phyloP scores from a whole-genome alignment of 192 early-diverging fungal genomes.

The Mortierella antarctica region DNA sequence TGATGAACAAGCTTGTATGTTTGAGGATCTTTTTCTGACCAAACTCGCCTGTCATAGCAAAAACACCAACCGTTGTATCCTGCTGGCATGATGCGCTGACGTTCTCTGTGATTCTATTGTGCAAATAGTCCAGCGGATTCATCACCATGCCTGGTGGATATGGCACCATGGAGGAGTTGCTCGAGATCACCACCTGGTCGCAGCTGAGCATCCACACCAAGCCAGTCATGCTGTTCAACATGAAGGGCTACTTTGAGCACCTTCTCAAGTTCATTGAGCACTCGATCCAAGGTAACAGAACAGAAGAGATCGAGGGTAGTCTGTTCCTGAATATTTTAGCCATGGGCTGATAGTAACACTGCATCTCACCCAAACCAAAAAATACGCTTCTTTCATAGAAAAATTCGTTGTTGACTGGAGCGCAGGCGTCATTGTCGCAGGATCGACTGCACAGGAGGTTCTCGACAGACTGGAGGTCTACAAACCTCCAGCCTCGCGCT shows the following conservation, averaged over 20 bases:
- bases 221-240: slow-evolving; percentile 84
- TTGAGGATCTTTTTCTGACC: not conserved
- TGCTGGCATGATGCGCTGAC: not conserved
- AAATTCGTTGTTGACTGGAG: slow-evolving; percentile 71
- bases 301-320: no score
- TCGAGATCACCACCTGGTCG: slow-evolving; percentile 86
- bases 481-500: slow-evolving; percentile 56
- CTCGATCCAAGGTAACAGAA: slow-evolving; percentile 60
- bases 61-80: not conserved
- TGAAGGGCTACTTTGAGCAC: slow-evolving; percentile 78
- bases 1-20: slow-evolving; percentile 74
- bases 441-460: slow-evolving; percentile 69
- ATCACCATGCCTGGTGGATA: slow-evolving; percentile 89
- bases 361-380: no score
- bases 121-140: slow-evolving; percentile 70
- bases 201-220: slow-evolving; percentile 84
- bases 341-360: no score
- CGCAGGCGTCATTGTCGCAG: slow-evolving; percentile 64
- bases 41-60: not conserved
- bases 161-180: slow-evolving; percentile 89
- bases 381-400: slow-evolving; percentile 25
- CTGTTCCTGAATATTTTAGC: not conserved
- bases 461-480: slow-evolving; percentile 66
- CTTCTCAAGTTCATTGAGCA: slow-evolving; percentile 73
- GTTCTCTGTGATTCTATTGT: not conserved